A percentile compares a stretch with the other conserved stretches of the same genome.
Evolutionary conservation across 345 rosid species (phyloP).

Genomic region (Erysimum cheiranthoides): DNA sequence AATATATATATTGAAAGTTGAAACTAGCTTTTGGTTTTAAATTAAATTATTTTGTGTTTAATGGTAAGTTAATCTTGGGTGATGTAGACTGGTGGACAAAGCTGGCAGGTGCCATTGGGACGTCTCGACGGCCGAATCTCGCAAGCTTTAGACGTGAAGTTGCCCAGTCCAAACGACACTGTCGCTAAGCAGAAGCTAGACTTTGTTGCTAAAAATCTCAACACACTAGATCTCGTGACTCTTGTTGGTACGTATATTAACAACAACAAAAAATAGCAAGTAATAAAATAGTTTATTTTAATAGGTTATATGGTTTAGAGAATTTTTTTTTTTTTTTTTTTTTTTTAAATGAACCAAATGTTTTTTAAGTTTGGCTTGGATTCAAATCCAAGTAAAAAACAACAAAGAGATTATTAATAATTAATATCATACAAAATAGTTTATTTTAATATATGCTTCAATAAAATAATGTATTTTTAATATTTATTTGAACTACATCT

Average conservation of each 20-base stretch:
- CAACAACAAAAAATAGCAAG: no score
- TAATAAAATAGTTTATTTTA: no score
- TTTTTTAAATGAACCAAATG: no score
- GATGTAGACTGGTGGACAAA: conserved; percentile 45
- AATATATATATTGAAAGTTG: neutral
- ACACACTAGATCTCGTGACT: conserved; percentile 54
- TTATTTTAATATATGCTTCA: no score
- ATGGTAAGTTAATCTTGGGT: neutral
- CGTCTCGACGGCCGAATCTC: conserved; percentile 46
- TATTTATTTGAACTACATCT: neutral
- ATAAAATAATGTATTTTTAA: no score
- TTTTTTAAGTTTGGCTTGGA: no score
- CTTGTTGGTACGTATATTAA: conserved; percentile 49
- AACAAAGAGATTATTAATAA: no score
- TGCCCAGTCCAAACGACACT: conserved; percentile 49
- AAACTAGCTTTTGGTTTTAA: neutral
- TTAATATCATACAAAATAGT: no score
- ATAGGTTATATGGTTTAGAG: no score
- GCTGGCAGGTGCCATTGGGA: conserved; percentile 46
- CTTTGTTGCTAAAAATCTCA: conserved; percentile 46
- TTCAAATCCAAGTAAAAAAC: no score
- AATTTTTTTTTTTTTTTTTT: no score
- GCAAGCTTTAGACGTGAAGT: conserved; percentile 43
- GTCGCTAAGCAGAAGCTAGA: conserved; percentile 48
- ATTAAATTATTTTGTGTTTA: neutral